A percentile compares a stretch with the other conserved stretches of the same genome.
Conservation (phyloP, 2,329 filamentous ascomycete genomes). For the Colletotrichum incanum region DNA sequence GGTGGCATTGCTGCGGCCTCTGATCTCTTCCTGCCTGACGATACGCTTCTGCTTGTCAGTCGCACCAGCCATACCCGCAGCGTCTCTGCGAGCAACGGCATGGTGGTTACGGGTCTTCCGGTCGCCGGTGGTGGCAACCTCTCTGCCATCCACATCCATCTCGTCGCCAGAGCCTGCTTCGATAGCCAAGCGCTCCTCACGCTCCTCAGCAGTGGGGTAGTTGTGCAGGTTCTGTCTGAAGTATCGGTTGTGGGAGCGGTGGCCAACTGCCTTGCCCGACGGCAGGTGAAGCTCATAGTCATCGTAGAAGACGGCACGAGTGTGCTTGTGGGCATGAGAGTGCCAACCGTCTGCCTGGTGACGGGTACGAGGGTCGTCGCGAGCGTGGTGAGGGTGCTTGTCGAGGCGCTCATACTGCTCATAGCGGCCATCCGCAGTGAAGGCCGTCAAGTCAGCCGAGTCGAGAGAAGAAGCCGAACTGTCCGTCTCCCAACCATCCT, state of each 20-base stretch:
- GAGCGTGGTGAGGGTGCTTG: slow-evolving; percentile 83
- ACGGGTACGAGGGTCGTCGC: slow-evolving; percentile 79
- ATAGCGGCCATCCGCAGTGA: slow-evolving; percentile 81
- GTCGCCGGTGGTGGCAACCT: slow-evolving; percentile 53
- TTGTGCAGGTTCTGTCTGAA: slow-evolving; percentile 93
- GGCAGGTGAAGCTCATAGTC: slow-evolving; percentile 96
- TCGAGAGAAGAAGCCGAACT: slow-evolving; percentile 90
- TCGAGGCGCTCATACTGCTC: slow-evolving; percentile 81
- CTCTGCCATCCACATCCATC: slow-evolving; percentile 55
- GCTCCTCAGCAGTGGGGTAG: slow-evolving; percentile 85
- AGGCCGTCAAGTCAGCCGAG: slow-evolving; percentile 85
- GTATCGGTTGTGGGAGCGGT: slow-evolving; percentile 89
- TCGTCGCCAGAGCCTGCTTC: slow-evolving; percentile 56
- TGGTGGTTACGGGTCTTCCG: slow-evolving; percentile 58
- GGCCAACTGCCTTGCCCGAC: slow-evolving; percentile 89
- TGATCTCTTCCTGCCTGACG: slow-evolving; percentile 77
- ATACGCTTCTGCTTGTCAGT: slow-evolving; percentile 82
- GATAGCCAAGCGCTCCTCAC: slow-evolving; percentile 76
- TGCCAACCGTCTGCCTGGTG: slow-evolving; percentile 85
- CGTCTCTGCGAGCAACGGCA: slow-evolving; percentile 76
- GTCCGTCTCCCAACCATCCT: slow-evolving; percentile 96
- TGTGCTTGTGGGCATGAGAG: slow-evolving; percentile 84
- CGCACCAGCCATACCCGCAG: slow-evolving; percentile 85
- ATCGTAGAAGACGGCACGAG: slow-evolving; percentile 86
- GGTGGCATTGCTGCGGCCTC: slow-evolving; percentile 76